Evolutionary conservation across 371 early-diverging fungal genomes (phyloP).

Genomic region (Mortierella sp.): DNA sequence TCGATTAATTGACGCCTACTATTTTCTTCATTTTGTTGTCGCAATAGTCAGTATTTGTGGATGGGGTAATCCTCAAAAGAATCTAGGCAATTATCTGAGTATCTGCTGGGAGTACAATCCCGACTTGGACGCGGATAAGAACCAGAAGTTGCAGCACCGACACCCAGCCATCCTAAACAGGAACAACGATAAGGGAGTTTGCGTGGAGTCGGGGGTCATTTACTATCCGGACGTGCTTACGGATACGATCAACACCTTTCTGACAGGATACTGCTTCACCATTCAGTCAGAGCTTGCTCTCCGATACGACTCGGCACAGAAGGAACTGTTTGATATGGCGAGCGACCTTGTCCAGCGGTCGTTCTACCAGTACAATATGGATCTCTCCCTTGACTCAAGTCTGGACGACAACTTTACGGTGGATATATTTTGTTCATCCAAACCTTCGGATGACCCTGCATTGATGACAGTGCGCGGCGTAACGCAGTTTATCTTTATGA

Average conservation of each 20-base stretch:
- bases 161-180: constrained; percentile 32
- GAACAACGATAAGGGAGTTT: constrained; percentile 29
- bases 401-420: constrained; percentile 57
- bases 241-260: constrained; percentile 6
- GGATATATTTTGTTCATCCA: constrained; percentile 48
- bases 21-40: background rate
- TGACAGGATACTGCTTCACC: constrained; percentile 49
- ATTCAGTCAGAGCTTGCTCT: constrained; percentile 57
- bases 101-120: constrained; percentile 55
- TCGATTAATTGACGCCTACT: background rate
- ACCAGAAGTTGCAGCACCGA: constrained; percentile 34
- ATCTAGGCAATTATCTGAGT: constrained; percentile 52
- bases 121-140: constrained; percentile 48
- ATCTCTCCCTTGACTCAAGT: constrained; percentile 48
- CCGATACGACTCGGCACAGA: constrained; percentile 31
- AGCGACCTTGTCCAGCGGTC: constrained; percentile 40
- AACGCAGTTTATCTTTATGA: constrained; percentile 58
- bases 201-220: constrained; percentile 42
- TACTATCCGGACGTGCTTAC: constrained; percentile 40
- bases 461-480: constrained; percentile 52
- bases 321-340: constrained; percentile 41
- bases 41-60: constrained; percentile 50
- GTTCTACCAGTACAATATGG: constrained; percentile 50
- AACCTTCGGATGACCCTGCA: constrained; percentile 21
- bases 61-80: constrained; percentile 51